A percentile compares a stretch with the other conserved stretches of the same genome.
phyloP scores from a whole-genome alignment of 768 basidiomycete species.

The Arthromyces matolae region DNA sequence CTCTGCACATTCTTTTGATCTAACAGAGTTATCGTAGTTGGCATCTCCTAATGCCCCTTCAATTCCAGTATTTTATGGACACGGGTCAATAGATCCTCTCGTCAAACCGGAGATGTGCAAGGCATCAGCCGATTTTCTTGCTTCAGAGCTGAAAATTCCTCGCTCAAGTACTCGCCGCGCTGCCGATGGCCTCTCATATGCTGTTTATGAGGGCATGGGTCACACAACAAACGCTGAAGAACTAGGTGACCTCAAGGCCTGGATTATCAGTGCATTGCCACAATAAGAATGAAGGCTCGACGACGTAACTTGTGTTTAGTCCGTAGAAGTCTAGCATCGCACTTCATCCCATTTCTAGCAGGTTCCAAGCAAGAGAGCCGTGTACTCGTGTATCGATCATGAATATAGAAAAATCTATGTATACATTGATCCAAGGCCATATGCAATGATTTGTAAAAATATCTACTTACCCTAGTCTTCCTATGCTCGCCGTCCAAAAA shows the following conservation, averaged over 20 bases:
- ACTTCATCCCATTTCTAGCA: too few species aligned
- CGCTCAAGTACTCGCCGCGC: conserved; percentile 34
- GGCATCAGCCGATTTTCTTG: conserved; percentile 55
- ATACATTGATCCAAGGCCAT: too few species aligned
- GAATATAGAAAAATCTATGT: too few species aligned
- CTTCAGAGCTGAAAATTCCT: conserved; percentile 48
- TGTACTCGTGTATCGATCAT: too few species aligned
- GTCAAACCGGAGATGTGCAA: conserved; percentile 55
- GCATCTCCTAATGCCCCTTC: conserved; percentile 52
- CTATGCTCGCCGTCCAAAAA: too few species aligned
- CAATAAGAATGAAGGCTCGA: conserved; percentile 9
- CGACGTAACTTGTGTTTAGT: too few species aligned
- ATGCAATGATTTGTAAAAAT: too few species aligned
- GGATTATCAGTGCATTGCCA: conserved; percentile 62
- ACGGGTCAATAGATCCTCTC: conserved; percentile 73
- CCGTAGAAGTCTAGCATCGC: too few species aligned
- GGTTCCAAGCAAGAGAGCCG: too few species aligned
- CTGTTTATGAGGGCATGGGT: conserved; percentile 60
- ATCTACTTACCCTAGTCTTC: too few species aligned
- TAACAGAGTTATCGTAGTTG: conserved; percentile 42
- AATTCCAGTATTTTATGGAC: conserved; percentile 84
- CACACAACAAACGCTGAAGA: conserved; percentile 67
- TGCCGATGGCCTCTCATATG: conserved; percentile 59
- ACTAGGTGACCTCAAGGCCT: conserved; percentile 63
- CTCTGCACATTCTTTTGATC: neutral